Base-by-base conservation (phyloP, 164 flowering plant species). In the Macadamia integrifolia region DNA sequence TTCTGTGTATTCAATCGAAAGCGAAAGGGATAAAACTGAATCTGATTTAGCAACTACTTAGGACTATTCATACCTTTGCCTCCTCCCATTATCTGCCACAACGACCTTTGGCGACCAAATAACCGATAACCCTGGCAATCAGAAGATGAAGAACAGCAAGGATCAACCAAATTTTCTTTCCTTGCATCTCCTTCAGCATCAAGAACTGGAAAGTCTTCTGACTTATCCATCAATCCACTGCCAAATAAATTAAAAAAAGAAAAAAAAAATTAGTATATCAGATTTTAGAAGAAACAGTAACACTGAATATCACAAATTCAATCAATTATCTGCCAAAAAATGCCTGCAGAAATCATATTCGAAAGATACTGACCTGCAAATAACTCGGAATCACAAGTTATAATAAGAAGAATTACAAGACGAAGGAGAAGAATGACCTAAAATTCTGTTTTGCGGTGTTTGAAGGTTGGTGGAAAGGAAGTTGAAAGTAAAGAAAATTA, bases 21-120 rank as follows among this genome's bases (percentile, higher is more conserved):
- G 23, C 23, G 23, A 9, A 46, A 46, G 13, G 7, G 1, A 46
- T 1, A 46, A 46, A 46, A 46, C 13, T 46, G 9, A 46, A 46
- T 8, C 12, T 1, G 13, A 46, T 46, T 46, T 46, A 46, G 40
- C 50, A 46, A 11, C 3, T 5, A 46, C 1, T 3, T 8, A 46
- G 13, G 50, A 46, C 13, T 9, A 46, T 46, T 46, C 61, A 32
- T 60, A 76, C 81, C 81, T 79, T 71, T 79, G 23, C 81, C 81
- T n/a, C 79, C 77, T 15, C 81, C 81, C 70, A 79, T 73, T 44
- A 76, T 73, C 61, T 75, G 77, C 49, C 46, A 71, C 58, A 76
- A 70, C 6, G 81, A 58, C 73, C 72, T 58, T 48, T 79, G 63
- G 13, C 77, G 67, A 67, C 61, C 76, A 65, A 75, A 75, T 62